Conservation (phyloP, 768 basidiomycete species). For the Termitomyces sp. region DNA sequence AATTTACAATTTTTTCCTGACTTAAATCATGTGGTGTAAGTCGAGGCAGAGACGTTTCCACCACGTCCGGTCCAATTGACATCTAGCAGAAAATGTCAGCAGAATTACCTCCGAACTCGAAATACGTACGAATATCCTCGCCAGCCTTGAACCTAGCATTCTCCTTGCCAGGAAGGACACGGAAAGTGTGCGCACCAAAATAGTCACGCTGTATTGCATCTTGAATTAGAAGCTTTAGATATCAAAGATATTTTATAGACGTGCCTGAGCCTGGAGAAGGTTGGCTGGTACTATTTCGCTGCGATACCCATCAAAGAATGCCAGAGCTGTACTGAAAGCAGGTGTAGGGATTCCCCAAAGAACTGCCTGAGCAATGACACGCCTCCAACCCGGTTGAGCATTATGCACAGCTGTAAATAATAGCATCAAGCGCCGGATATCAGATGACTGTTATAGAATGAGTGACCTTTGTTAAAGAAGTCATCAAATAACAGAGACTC, state of each 20-base stretch:
- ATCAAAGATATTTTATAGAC: conserved; percentile 9
- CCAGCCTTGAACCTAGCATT: conserved; percentile 74
- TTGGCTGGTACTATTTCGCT: conserved; percentile 93
- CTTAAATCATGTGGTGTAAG: conserved; percentile 56
- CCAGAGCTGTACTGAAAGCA: conserved; percentile 95
- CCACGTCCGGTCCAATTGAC: conserved; percentile 99
- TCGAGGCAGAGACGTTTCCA: conserved; percentile 86
- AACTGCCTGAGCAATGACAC: conserved; percentile 91
- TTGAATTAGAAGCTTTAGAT: not conserved
- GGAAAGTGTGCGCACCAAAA: conserved; percentile 99
- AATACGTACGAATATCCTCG: conserved; percentile 80
- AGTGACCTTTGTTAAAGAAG: conserved; percentile 90
- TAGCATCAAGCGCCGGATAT: not conserved
- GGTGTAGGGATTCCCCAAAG: conserved; percentile 98
- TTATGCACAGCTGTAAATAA: conserved; percentile 67
- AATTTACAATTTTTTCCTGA: conserved; percentile 6
- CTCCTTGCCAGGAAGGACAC: conserved; percentile 87
- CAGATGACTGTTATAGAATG: conserved; percentile 4
- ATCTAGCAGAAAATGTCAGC: conserved; percentile 40
- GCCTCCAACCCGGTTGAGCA: conserved; percentile 97
- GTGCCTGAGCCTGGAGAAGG: conserved; percentile 87
- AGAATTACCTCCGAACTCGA: not conserved
- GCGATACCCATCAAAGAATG: conserved; percentile 99
- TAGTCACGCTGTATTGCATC: conserved; percentile 70
- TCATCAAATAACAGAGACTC: conserved; percentile 94